Evolutionary conservation across 768 basidiomycete genomes (phyloP).

Genomic region (Trametes gibbosa): DNA sequence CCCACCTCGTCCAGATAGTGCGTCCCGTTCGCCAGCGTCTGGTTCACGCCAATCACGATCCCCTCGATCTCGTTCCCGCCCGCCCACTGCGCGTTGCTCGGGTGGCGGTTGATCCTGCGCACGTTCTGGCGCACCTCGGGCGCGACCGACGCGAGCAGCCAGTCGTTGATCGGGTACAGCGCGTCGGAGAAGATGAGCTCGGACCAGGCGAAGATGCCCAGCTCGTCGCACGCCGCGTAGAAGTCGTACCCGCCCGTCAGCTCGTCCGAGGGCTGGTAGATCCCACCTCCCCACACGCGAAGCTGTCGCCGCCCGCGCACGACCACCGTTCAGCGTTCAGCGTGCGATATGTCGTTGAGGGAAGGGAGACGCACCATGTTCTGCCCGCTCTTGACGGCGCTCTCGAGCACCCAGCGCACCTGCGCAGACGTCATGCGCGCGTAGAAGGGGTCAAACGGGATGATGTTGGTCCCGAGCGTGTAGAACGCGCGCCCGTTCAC

Average conservation of each 20-base stretch:
- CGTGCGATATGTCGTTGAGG: neutral
- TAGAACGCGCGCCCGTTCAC: slow-evolving; percentile 58
- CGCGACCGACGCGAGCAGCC: slow-evolving; percentile 48
- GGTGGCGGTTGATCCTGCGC: slow-evolving; percentile 51
- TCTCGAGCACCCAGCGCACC: slow-evolving; percentile 55
- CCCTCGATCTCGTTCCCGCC: slow-evolving; percentile 62
- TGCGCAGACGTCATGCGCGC: slow-evolving; percentile 46
- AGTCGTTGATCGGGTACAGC: slow-evolving; percentile 54
- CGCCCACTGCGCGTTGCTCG: slow-evolving; percentile 59
- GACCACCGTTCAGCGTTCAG: no score
- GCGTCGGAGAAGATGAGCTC: slow-evolving; percentile 61
- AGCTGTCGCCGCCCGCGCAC: no score
- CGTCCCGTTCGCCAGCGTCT: slow-evolving; percentile 39
- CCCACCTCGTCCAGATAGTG: slow-evolving; percentile 50
- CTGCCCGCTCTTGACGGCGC: slow-evolving; percentile 52
- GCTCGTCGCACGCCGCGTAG: slow-evolving; percentile 56
- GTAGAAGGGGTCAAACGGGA: slow-evolving; percentile 63
- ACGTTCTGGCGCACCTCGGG: slow-evolving; percentile 59
- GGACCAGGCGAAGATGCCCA: slow-evolving; percentile 60
- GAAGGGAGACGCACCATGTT: slow-evolving; percentile 47
- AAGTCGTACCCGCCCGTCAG: slow-evolving; percentile 50
- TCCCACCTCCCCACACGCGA: slow-evolving; percentile 59
- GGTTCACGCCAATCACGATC: slow-evolving; percentile 41
- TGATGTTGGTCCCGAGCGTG: slow-evolving; percentile 53
- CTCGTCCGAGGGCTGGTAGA: slow-evolving; percentile 32